Evolutionary conservation across 441 rosid species (phyloP).

Genomic region (Eruca vesicaria): DNA sequence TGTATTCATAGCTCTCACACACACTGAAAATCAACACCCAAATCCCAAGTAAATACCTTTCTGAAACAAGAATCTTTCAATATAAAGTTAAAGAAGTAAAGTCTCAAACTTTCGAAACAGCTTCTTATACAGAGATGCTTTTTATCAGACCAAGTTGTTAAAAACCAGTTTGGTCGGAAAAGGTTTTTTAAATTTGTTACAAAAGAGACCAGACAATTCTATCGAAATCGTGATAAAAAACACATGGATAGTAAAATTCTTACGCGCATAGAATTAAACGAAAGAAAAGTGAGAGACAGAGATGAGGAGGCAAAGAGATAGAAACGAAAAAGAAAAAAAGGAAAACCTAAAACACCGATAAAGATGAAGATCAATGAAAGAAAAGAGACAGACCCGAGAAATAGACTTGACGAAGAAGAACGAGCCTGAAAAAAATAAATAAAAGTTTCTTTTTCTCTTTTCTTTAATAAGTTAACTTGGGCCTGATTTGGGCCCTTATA

Average conservation of each 20-base stretch:
- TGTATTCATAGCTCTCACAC: slow-evolving; percentile 43
- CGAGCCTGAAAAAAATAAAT: background rate
- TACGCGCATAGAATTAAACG: background rate
- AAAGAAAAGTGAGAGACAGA: background rate
- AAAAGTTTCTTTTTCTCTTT: background rate
- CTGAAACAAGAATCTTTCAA: background rate
- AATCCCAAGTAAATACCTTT: background rate
- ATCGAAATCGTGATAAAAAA: slow-evolving; percentile 18
- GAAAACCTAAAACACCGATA: background rate
- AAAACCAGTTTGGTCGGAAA: background rate
- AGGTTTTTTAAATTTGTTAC: background rate
- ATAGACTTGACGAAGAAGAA: background rate
- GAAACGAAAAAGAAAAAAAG: background rate
- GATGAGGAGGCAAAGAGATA: background rate
- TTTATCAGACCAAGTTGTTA: slow-evolving; percentile 1
- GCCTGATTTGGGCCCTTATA: background rate
- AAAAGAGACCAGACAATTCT: slow-evolving; percentile 5
- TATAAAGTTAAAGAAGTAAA: background rate
- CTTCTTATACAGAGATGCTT: background rate
- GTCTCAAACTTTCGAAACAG: slow-evolving; percentile 2
- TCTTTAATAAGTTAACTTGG: background rate
- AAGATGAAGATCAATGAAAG: slow-evolving; percentile 15
- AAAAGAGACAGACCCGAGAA: slow-evolving; percentile 19
- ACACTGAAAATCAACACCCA: slow-evolving; percentile 9
- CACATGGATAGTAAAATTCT: background rate